Evolutionary conservation across 176 grass and related monocot species (phyloP), one percentile per base, ranked within the genome.

Genomic region (Secale cereale): DNA sequence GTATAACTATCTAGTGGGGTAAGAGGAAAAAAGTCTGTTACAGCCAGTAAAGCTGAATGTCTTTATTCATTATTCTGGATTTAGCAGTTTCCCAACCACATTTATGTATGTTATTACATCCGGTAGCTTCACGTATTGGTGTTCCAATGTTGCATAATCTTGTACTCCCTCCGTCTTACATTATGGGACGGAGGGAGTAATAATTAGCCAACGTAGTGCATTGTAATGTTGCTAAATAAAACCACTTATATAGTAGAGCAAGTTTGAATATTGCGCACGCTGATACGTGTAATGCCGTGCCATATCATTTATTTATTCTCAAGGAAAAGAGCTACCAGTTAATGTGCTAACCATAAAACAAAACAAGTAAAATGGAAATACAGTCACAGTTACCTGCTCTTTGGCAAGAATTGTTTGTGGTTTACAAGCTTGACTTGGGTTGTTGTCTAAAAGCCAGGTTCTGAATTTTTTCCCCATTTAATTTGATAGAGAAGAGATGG

Each of bases 401-500:
- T 0, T 79, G 3, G 31, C 22, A 65, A 78, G 83, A 65, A 78
- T 79, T 17, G 5, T 85, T 40, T 22, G 27, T 76, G 32, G 26
- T 66, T 46, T 7, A 19, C 59, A 79, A 22, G 14, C 77, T 52
- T 23, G 10, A 48, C 35, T 40, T 59, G 31, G 82, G 15, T 13
- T 77, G 3, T 78, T 62, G 26, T 29, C 10, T 7, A 79, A 66
- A 66, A 66, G 9, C 25, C 9, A 15, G 11, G 25, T 40, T 46
- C 31, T 70, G 10, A n/a, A 23, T 54, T 65, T 63, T 16, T 16
- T 78, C 6, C 0, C 14, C 8, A 20, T 80, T 76, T 79, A 61
- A 74, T 86, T 88, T 86, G 43, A 82, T 61, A 97, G 91, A 88
- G 94, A 97, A 88, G 91, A 97, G 80, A 90, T 90, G 46, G 89